phyloP scores from a whole-genome alignment of 768 basidiomycete genomes.

The Sistotremastrum niveocremeum region DNA sequence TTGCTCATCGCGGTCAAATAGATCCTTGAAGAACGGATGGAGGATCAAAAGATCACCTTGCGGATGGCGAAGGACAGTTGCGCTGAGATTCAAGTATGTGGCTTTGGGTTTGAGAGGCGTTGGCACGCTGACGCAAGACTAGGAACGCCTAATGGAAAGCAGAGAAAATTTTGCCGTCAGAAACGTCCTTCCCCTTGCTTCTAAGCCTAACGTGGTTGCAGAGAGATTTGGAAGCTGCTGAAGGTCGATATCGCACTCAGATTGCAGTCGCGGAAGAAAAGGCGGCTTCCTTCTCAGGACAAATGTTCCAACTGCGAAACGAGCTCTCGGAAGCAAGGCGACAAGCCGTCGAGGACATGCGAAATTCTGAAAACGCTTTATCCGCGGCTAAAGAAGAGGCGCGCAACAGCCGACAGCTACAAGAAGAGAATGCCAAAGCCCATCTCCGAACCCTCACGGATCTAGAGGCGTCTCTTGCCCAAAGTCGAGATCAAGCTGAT shows the following conservation, averaged over 20 bases:
- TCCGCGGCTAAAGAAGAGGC: too few relatives aligned
- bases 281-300: background rate
- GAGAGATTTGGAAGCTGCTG: constrained; percentile 1
- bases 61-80: constrained; percentile 1
- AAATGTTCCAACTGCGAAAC: background rate
- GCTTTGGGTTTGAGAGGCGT: background rate
- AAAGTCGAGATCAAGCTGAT: too few relatives aligned
- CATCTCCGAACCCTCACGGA: too few relatives aligned
- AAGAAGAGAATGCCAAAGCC: too few relatives aligned
- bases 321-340: background rate
- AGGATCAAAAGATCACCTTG: constrained; percentile 3
- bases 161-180: constrained; percentile 1
- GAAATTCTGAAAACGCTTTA: too few relatives aligned
- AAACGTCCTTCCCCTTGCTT: background rate
- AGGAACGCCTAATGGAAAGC: constrained; percentile 2
- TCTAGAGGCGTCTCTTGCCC: too few relatives aligned
- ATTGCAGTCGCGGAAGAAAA: constrained; percentile 1
- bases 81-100: constrained; percentile 3
- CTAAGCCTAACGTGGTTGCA: background rate
- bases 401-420: too few relatives aligned
- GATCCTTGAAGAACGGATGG: constrained; percentile 1
- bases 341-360: background rate
- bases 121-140: background rate
- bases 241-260: constrained; percentile 1
- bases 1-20: background rate